phyloP scores from a whole-genome alignment of 169 alveolate genomes.

The Eimeria zaria region DNA sequence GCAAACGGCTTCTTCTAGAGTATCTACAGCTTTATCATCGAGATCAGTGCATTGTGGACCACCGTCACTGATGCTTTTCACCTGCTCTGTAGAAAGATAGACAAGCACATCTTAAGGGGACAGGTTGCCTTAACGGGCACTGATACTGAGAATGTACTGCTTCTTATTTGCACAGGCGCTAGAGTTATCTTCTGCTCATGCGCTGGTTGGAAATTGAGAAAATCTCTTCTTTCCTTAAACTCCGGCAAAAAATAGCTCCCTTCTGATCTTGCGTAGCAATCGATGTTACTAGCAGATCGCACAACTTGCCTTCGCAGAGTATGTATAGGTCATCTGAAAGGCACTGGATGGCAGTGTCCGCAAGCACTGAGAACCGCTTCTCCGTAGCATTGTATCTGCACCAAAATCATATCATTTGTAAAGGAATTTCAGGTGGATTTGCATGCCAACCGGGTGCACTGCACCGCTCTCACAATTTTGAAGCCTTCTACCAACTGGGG shows the following conservation, averaged over 20 bases:
- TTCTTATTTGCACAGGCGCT: not conserved
- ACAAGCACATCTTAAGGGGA: not conserved
- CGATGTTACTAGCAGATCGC: not conserved
- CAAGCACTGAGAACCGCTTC: not conserved
- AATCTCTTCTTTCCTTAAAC: not conserved
- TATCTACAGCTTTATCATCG: not conserved
- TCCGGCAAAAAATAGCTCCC: not conserved
- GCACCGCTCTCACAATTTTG: not conserved
- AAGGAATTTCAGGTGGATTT: not conserved
- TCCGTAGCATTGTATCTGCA: constrained; percentile 2
- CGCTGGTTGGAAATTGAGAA: not conserved
- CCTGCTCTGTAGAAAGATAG: not conserved
- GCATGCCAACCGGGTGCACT: not conserved
- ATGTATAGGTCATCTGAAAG: not conserved
- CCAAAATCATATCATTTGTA: constrained; percentile 6
- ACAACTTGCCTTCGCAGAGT: constrained; percentile 62
- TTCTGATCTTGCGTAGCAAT: not conserved
- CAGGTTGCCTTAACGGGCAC: not conserved
- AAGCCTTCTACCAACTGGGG: not conserved
- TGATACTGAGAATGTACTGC: not conserved
- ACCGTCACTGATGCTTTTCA: not conserved
- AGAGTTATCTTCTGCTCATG: not conserved
- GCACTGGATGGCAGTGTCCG: not conserved
- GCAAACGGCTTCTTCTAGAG: constrained; percentile 41
- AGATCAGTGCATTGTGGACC: constrained; percentile 65